A percentile compares a stretch with the other conserved stretches of the same genome.
Conservation (phyloP, 2,329 filamentous ascomycete species). For the Ploettnerulaceae sp. region DNA sequence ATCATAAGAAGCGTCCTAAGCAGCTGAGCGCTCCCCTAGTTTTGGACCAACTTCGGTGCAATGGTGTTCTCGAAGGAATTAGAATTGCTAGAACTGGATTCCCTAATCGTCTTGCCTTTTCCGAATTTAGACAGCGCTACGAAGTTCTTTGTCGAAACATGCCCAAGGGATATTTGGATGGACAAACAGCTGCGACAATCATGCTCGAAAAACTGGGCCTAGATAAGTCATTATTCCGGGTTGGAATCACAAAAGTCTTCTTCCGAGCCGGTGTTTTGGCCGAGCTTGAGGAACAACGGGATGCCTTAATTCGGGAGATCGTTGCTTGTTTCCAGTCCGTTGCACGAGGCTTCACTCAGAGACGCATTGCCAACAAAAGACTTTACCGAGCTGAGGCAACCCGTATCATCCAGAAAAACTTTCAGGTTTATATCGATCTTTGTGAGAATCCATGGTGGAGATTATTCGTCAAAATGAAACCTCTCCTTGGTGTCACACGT, state of each 20-base stretch:
- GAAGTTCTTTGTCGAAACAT: slow-evolving; percentile 87
- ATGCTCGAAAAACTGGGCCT: slow-evolving; percentile 88
- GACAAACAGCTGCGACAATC: slow-evolving; percentile 75
- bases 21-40: slow-evolving; percentile 89
- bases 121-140: slow-evolving; percentile 92
- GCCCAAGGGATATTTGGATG: slow-evolving; percentile 86
- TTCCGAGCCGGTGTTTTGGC: slow-evolving; percentile 94
- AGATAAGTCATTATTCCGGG: slow-evolving; percentile 81
- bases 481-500: slow-evolving; percentile 83
- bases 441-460: slow-evolving; percentile 97
- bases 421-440: slow-evolving; percentile 84
- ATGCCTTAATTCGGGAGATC: slow-evolving; percentile 87
- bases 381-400: slow-evolving; percentile 93
- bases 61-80: slow-evolving; percentile 98
- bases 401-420: slow-evolving; percentile 89
- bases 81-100: slow-evolving; percentile 95
- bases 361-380: slow-evolving; percentile 85
- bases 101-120: slow-evolving; percentile 85
- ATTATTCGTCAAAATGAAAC: slow-evolving; percentile 90
- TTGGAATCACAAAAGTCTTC: slow-evolving; percentile 95
- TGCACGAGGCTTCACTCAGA: slow-evolving; percentile 82
- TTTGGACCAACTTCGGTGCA: slow-evolving; percentile 93
- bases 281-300: slow-evolving; percentile 92
- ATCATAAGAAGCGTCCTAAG: slow-evolving; percentile 96
- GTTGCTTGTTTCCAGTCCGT: slow-evolving; percentile 91